Evolutionary conservation across 2,329 filamentous ascomycete species (phyloP).

Genomic region (Monosporascus sp.): DNA sequence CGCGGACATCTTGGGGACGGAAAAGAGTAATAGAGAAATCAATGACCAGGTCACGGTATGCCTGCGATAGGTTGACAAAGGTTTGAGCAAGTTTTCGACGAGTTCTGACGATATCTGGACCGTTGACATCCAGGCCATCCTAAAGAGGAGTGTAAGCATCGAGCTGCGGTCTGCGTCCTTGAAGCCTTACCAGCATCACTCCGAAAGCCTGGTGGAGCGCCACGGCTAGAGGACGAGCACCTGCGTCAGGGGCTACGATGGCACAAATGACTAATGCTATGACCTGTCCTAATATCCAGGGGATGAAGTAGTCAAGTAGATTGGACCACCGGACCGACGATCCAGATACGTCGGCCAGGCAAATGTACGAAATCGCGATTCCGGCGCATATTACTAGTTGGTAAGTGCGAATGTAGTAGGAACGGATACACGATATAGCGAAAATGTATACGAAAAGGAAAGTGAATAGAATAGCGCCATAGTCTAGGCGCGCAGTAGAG

Average conservation of each 20-base stretch:
- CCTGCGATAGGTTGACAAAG: constrained; percentile 51
- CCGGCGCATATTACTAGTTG: constrained; percentile 50
- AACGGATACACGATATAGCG: constrained; percentile 45
- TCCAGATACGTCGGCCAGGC: constrained; percentile 42
- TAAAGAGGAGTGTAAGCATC: constrained; percentile 14
- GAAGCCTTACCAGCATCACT: constrained; percentile 36
- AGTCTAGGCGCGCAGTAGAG: constrained; percentile 37
- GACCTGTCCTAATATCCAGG: constrained; percentile 51
- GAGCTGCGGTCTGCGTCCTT: not conserved
- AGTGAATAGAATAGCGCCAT: constrained; percentile 49
- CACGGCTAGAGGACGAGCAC: constrained; percentile 44
- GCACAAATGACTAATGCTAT: constrained; percentile 45
- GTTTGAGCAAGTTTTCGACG: constrained; percentile 42
- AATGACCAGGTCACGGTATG: constrained; percentile 49
- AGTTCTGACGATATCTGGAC: constrained; percentile 25
- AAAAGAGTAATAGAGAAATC: constrained; percentile 53
- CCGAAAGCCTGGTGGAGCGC: constrained; percentile 41
- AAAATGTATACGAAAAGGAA: constrained; percentile 50
- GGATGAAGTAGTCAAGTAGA: constrained; percentile 46
- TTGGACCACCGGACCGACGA: constrained; percentile 42
- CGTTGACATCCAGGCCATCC: constrained; percentile 33
- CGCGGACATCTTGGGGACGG: constrained; percentile 41
- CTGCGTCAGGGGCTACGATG: constrained; percentile 48
- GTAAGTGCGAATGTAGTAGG: constrained; percentile 50
- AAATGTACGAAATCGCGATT: constrained; percentile 49